Evolutionary conservation across 2,329 filamentous ascomycete species (phyloP), one percentile per base, ranked within the genome.

Genomic region (Colletotrichum aenigma): DNA sequence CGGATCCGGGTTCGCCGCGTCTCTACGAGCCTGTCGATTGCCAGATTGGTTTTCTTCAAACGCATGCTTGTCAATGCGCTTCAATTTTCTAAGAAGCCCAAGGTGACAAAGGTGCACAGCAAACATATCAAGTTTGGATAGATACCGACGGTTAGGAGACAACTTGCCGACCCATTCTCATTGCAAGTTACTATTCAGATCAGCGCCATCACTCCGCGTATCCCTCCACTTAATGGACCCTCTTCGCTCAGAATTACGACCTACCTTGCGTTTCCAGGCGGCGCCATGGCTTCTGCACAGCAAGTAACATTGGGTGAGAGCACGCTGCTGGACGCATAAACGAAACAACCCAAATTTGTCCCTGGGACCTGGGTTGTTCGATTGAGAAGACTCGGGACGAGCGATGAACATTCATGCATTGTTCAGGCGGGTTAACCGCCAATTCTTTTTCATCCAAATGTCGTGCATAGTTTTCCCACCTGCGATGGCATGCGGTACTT

Each of bases 321-420:
- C 28, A 55, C 66, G 55, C 65, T 68, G 21, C 24, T 71, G 9
- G 62, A 38, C 62, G 32, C 64, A 64, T 58, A 73, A 69, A 73
- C 70, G 58, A 75, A 75, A 65, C 64, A 75, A 65, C 34, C 34
- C 56, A 65, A 76, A 38, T 52, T 18, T 12, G 24, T 66, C 48
- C 58, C 58, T 69, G 48, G 16, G 38, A 64, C 24, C 32, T 7
- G 21, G 55, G 32, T 43, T 32, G 38, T 48, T 32, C 55, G 36
- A 62, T 26, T 52, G 7, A n/a, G 16, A 12, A n/a, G 21, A 16
- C 4, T 38, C 30, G 13, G 55, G 15, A 73, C 8, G 56, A 64
- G 56, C 71, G 38, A 74, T 70, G 43, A 21, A 38, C 66, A 32
- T 24, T 58, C 32, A 34, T 56, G 52, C n/a, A 64, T 13, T 48